Conservation (phyloP, 164 flowering plant genomes). For the Stephania cephalantha region DNA sequence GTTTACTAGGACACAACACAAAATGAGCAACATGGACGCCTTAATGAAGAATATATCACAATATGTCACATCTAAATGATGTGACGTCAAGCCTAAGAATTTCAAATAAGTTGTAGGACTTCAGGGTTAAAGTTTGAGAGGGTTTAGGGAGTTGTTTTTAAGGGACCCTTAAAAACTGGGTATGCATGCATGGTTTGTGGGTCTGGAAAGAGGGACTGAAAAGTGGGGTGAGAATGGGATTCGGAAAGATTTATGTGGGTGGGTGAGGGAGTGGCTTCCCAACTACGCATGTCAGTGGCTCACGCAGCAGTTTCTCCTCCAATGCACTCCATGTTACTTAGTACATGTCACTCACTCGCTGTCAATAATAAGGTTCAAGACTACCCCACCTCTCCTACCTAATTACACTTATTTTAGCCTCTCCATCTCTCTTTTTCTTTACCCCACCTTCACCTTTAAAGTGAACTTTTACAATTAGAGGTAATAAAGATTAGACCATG, state of each 20-base stretch:
- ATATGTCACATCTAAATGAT: neutral
- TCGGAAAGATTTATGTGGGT: neutral
- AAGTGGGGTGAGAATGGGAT: neutral
- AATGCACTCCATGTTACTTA: neutral
- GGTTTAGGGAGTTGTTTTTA: neutral
- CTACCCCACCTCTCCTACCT: neutral
- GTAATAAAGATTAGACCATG: too few species aligned
- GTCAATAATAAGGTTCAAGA: too few species aligned
- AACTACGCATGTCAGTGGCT: slow-evolving; percentile 11
- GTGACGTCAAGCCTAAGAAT: neutral
- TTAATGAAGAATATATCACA: neutral
- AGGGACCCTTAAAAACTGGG: neutral
- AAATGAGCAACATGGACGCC: neutral
- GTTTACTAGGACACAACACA: neutral
- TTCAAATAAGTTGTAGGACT: neutral
- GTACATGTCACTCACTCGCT: neutral
- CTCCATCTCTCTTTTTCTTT: too few species aligned
- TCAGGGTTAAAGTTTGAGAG: neutral
- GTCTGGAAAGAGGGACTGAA: too few species aligned
- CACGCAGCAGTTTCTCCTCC: slow-evolving; percentile 7
- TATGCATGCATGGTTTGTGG: too few species aligned
- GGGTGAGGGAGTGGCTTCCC: slow-evolving; percentile 1
- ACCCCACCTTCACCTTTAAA: too few species aligned
- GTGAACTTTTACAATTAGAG: too few species aligned
- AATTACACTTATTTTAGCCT: neutral